Conservation (phyloP, 306 rosid species). For the Hippophae gyantsensis region DNA sequence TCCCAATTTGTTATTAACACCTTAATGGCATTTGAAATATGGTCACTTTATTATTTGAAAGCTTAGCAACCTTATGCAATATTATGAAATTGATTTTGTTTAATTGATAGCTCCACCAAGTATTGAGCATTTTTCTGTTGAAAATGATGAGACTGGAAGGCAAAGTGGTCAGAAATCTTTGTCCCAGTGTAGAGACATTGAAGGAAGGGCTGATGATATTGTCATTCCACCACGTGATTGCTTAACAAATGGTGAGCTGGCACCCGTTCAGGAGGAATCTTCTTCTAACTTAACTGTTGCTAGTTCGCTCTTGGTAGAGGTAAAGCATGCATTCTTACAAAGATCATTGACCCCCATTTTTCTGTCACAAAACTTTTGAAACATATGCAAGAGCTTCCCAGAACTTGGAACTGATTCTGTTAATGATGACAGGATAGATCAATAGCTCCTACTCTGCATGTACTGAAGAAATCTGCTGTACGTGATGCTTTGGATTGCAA, state of each 20-base stretch:
- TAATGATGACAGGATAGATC: constrained; percentile 56
- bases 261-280: constrained; percentile 21
- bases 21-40: no score
- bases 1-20: no score
- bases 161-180: constrained; percentile 26
- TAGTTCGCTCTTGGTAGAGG: constrained; percentile 57
- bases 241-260: constrained; percentile 21
- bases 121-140: constrained; percentile 21
- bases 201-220: constrained; percentile 21
- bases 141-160: constrained; percentile 26
- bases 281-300: constrained; percentile 42
- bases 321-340: constrained; percentile 58
- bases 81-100: background rate
- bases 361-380: constrained; percentile 56
- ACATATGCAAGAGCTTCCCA: constrained; percentile 46
- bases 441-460: constrained; percentile 30
- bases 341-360: constrained; percentile 50
- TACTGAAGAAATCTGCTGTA: constrained; percentile 29
- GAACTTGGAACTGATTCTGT: constrained; percentile 56
- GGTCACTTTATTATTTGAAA: no score
- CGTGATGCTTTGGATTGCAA: constrained; percentile 27
- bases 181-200: constrained; percentile 23
- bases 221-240: constrained; percentile 21
- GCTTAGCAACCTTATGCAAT: background rate
- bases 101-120: constrained; percentile 35